These are phyloP conservation scores for Coemansia sp. DNA, from an alignment of 192 early-diverging fungal genomes.

Conservation along the genomic window DNA sequence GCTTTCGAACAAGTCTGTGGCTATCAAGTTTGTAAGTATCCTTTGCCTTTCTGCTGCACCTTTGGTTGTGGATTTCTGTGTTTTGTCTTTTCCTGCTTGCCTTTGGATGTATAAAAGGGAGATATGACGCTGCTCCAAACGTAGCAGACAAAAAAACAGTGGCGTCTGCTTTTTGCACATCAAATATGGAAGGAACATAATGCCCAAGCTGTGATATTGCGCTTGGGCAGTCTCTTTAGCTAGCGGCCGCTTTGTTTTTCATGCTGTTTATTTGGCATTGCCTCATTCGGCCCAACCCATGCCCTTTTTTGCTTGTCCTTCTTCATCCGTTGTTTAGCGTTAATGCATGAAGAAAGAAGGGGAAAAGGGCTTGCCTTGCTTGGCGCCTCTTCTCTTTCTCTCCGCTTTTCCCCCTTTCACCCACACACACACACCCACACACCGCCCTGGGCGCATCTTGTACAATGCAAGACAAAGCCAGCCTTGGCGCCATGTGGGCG, in stretches of 20 bases:
- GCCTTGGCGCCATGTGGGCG: not conserved
- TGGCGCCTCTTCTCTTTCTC: not conserved
- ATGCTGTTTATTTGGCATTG: conserved; percentile 8
- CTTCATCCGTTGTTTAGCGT: not conserved
- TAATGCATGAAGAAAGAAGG: not conserved
- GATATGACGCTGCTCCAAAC: not conserved
- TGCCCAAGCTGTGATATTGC: not conserved
- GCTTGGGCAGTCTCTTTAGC: conserved; percentile 3
- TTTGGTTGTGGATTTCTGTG: not conserved
- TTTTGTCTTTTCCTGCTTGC: not conserved
- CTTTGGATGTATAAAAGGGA: not conserved
- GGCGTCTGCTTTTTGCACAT: conserved; percentile 14
- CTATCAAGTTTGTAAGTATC: conserved; percentile 86
- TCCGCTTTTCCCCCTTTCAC: not conserved
- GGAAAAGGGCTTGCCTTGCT: not conserved
- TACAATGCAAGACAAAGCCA: not conserved
- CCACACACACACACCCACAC: not conserved
- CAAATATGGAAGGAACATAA: conserved; percentile 8
- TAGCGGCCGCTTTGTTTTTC: conserved; percentile 5
- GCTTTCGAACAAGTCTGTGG: conserved; percentile 86
- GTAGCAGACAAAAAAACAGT: not conserved
- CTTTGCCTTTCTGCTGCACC: not conserved
- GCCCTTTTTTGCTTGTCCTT: not conserved
- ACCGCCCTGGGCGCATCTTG: not conserved
- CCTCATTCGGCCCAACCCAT: not conserved